A percentile compares a stretch with the other conserved stretches of the same genome.
Conservation (phyloP, 2,329 filamentous ascomycete species). For the Aspergillus amoenus region DNA sequence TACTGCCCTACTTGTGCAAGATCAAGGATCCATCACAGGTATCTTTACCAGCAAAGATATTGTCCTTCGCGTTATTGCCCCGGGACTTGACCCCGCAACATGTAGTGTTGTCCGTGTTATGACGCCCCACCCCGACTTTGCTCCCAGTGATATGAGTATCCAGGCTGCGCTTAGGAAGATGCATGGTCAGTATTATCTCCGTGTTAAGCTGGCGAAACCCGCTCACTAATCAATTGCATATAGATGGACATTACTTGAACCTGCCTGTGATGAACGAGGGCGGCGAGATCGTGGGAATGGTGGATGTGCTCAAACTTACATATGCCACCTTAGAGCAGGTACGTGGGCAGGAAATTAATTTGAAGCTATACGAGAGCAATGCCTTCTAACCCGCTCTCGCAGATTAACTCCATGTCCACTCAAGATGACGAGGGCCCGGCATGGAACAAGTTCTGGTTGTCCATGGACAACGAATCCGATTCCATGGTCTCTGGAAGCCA, state of each 20-base stretch:
- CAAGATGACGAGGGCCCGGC: slow-evolving; percentile 90
- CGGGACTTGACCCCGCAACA: slow-evolving; percentile 86
- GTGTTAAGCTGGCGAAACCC: neutral
- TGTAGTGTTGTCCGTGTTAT: slow-evolving; percentile 98
- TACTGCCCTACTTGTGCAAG: slow-evolving; percentile 91
- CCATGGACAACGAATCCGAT: slow-evolving; percentile 89
- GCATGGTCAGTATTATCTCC: slow-evolving; percentile 69
- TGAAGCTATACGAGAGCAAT: neutral
- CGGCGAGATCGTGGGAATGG: slow-evolving; percentile 98
- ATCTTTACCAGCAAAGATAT: slow-evolving; percentile 99
- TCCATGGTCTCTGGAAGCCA: slow-evolving; percentile 83
- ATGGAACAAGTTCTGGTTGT: slow-evolving; percentile 99
- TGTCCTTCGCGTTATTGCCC: slow-evolving; percentile 94
- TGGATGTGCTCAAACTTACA: slow-evolving; percentile 95
- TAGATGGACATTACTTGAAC: slow-evolving; percentile 97
- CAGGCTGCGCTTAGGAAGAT: slow-evolving; percentile 97
- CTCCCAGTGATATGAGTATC: slow-evolving; percentile 98
- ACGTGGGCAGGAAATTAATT: slow-evolving; percentile 22
- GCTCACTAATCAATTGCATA: slow-evolving; percentile 8
- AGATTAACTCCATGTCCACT: slow-evolving; percentile 87
- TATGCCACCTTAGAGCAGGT: slow-evolving; percentile 98
- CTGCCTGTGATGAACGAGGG: slow-evolving; percentile 96
- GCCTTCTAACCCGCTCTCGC: slow-evolving; percentile 6
- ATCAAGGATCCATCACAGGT: slow-evolving; percentile 94
- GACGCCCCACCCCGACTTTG: slow-evolving; percentile 98